Evolutionary conservation across 352 stramenopile species (phyloP).

Genomic region (Elongisporangium undulatum): DNA sequence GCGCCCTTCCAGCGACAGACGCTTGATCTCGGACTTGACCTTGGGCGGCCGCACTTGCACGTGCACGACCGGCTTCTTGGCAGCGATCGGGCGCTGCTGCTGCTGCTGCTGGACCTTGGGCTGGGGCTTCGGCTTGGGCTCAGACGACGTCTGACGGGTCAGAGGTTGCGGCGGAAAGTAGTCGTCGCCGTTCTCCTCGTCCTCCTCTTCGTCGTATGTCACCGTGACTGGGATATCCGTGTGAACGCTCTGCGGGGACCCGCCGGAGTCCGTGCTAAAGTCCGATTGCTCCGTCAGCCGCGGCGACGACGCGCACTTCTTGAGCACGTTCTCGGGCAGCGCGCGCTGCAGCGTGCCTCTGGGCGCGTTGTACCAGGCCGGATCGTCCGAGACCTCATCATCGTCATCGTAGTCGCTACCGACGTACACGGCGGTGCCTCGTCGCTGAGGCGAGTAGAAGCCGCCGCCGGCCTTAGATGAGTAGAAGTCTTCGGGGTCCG

Average conservation of each 20-base stretch:
- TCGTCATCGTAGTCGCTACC: constrained; percentile 32
- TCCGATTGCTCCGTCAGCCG: background rate
- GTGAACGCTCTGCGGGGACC: background rate
- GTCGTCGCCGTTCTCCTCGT: constrained; percentile 13
- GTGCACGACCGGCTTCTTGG: constrained; percentile 17
- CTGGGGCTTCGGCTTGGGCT: constrained; percentile 5
- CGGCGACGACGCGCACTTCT: constrained; percentile 40
- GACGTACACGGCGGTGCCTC: constrained; percentile 17
- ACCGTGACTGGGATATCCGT: background rate
- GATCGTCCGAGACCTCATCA: constrained; percentile 65
- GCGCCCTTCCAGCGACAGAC: constrained; percentile 21
- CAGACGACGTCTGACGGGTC: background rate
- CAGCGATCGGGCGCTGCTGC: constrained; percentile 6
- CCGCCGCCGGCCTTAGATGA: background rate
- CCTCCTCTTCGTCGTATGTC: constrained; percentile 3
- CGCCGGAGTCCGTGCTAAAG: background rate
- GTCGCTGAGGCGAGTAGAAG: constrained; percentile 1
- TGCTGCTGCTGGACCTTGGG: constrained; percentile 6
- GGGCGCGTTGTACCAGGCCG: constrained; percentile 63
- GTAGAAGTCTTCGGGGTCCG: background rate
- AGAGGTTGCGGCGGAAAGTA: constrained; percentile 18
- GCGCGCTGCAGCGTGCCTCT: constrained; percentile 51
- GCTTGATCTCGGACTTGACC: constrained; percentile 29
- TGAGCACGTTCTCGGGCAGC: constrained; percentile 48
- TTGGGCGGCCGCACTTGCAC: constrained; percentile 19